Percentiles rank a stretch among this genome's conserved stretches.
Conservation (phyloP, 169 alveolate species). For the Plasmodium vinckei region DNA sequence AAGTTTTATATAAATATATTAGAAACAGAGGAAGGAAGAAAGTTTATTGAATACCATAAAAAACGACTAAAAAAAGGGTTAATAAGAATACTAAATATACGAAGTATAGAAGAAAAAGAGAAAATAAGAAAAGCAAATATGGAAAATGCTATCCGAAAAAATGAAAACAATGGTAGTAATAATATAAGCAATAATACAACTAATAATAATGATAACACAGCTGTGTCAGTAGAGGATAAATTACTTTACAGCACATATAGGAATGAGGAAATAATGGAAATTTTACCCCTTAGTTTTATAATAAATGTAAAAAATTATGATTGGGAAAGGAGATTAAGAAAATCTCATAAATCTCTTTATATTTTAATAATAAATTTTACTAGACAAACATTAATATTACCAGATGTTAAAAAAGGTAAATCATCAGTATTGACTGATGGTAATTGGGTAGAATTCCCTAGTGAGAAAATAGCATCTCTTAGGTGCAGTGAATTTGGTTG, state of each 20-base stretch:
- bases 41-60: conserved; percentile 70
- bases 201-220: conserved; percentile 2
- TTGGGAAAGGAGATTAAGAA: conserved; percentile 85
- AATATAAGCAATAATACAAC: background rate
- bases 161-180: conserved; percentile 9
- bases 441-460: conserved; percentile 87
- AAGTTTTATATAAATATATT: conserved; percentile 67
- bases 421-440: conserved; percentile 82
- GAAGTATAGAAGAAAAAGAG: conserved; percentile 72
- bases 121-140: conserved; percentile 42
- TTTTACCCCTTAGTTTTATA: conserved; percentile 77
- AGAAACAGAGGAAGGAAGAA: conserved; percentile 75
- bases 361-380: conserved; percentile 88
- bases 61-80: conserved; percentile 67
- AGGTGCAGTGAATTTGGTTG: conserved; percentile 89
- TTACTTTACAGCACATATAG: conserved; percentile 18
- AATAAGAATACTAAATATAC: conserved; percentile 34
- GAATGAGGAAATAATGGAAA: conserved; percentile 65
- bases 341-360: conserved; percentile 86
- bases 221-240: conserved; percentile 6
- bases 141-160: conserved; percentile 8
- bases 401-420: conserved; percentile 56
- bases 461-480: conserved; percentile 86
- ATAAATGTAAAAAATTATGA: conserved; percentile 77
- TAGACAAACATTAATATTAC: conserved; percentile 78